Evolutionary conservation across 176 grass and related monocot species (phyloP), one percentile per base, ranked within the genome.

Genomic region (Oryza australiensis): DNA sequence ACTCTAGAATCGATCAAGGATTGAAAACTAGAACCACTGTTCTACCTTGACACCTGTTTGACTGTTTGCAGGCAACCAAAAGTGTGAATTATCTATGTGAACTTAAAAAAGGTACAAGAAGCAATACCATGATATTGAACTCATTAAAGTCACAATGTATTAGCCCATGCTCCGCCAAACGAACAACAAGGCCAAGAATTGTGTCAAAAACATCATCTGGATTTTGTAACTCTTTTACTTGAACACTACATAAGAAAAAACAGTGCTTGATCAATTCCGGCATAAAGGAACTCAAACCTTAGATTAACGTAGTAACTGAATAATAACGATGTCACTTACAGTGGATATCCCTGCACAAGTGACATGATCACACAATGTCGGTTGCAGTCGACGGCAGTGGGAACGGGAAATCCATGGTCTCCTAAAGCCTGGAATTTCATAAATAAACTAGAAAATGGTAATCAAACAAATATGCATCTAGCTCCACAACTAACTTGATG

Each of bases 101-200:
- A 55, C 6, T 29, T 46, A 34, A 9, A 66, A 64, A 33, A 68
- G 22, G 30, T 43, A 80, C 70, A 37, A 64, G 9, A 77, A 62
- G 16, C 26, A 70, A 74, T 93, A 95, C 93, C 96, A 95, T 98
- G 83, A 98, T 91, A 80, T 98, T 98, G 74, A 98, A 98, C 77
- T 98, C 93, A 75, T 98, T 98, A 73, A 98, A 98, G 82, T 98
- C 96, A 85, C 96, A 98, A 82, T 93, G 93, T 76, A 98, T 98
- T 66, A 98, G 90, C 53, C 96, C 96, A 90, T 98, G 96, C 84
- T 98, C 96, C 27, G 89, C 93, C 73, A 98, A 86, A 57, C 93
- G 96, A 85, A 98, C 80, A 28, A 93, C 82, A 57, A 95, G 88
- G 70, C 87, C 84, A 80, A 98, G 91, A 82, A 93, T 93, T 62